Conservation (phyloP, 768 basidiomycete species). For the Terana coerulea region DNA sequence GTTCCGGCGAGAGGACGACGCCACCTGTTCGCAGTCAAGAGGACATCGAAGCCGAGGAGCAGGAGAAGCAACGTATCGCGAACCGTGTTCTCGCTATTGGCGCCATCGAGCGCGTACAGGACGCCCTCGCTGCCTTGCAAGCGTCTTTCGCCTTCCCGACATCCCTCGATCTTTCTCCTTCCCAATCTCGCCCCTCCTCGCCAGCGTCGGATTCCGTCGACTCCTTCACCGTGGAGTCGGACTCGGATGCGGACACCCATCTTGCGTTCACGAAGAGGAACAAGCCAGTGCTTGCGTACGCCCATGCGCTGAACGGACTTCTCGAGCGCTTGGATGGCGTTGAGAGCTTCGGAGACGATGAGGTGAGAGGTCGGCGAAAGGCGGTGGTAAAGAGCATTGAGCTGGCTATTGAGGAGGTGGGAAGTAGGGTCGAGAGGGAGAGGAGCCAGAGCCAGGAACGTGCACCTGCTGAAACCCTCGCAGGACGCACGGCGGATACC, state of each 20-base stretch:
- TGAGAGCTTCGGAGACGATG: constrained; percentile 54
- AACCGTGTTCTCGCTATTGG: constrained; percentile 33
- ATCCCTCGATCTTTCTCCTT: constrained; percentile 30
- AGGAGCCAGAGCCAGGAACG: constrained; percentile 30
- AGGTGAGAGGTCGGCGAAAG: constrained; percentile 49
- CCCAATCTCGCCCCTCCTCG: too few relatives aligned
- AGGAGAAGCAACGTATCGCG: neutral
- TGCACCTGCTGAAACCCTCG: neutral
- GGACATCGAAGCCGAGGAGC: neutral
- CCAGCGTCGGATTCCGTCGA: constrained; percentile 4
- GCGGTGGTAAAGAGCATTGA: constrained; percentile 54
- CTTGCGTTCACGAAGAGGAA: constrained; percentile 59
- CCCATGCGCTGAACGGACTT: constrained; percentile 54
- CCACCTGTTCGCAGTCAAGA: neutral
- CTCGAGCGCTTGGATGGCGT: constrained; percentile 57
- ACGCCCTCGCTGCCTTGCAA: constrained; percentile 31
- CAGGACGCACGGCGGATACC: neutral
- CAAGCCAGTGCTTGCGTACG: constrained; percentile 57
- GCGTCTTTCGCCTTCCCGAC: constrained; percentile 37
- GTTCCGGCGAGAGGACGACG: neutral
- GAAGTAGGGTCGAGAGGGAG: constrained; percentile 39
- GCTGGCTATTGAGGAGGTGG: constrained; percentile 50
- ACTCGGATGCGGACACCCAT: constrained; percentile 21
- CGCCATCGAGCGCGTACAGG: constrained; percentile 38
- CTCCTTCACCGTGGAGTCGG: too few relatives aligned